Evolutionary conservation across 2,329 filamentous ascomycete species (phyloP), one percentile per base, ranked within the genome.

Genomic region (Aspergillus fumigatus): DNA sequence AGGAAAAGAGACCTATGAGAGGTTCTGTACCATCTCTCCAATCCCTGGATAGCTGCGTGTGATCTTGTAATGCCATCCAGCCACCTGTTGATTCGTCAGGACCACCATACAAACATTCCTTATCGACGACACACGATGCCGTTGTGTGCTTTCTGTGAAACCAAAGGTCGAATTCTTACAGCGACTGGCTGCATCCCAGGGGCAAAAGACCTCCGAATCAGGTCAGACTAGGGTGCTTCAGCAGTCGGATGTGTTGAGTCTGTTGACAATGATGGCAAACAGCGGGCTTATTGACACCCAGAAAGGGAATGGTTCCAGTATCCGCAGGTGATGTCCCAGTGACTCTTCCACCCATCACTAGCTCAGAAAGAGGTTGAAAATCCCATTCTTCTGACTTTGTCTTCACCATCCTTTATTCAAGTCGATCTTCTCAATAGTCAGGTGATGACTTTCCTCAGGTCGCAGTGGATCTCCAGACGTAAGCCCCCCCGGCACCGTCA

Each of bases 201-300:
- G 14, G 21, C 9, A 47, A 17, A 47, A 47, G 21, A 14, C 23
- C 43, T 47, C 17, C 5, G 23, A 26, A 23, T 17, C 21, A 23
- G 23, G 21, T 23, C 43, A 47, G 43, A 47, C 21, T 14, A 21
- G 21, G 21, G 21, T 3, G 3, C 14, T 5, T 25, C 11, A 14
- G 32, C 19, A 9, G 41, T 45, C 21, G 21, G 21, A 8, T 26
- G 43, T 26, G 21, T 26, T 47, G 43, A 38, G 32, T 38, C 14
- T 17, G 29, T 32, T 32, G 32, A 29, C 9, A 10, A 38, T 38
- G 32, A 38, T 38, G 14, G 32, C 32, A 19, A 47, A 47, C 43
- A n/a, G 43, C 57, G 58, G 54, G 48, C 60, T 65, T 68, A 66
- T 69, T 67, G 63, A 68, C 19, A 50, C 63, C 59, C 59, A 50